Percentiles rank a stretch among this genome's conserved stretches.
Evolutionary conservation across 2,329 filamentous ascomycete species (phyloP).

Genomic region (Arthrobotrys musiformis): DNA sequence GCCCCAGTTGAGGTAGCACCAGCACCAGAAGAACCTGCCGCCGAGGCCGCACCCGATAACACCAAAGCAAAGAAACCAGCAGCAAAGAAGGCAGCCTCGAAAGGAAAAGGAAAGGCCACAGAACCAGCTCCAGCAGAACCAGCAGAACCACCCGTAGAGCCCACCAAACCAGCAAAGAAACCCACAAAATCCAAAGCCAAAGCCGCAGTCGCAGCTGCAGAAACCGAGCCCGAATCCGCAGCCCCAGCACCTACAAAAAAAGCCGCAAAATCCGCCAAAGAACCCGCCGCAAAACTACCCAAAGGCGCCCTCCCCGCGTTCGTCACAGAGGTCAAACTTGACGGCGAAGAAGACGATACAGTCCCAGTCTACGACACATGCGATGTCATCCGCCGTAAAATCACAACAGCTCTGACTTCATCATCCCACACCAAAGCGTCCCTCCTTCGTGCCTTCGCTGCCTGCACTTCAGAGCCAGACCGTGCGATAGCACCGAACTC

Average conservation of each 20-base stretch:
- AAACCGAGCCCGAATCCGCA: background rate
- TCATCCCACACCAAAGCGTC: slow-evolving; percentile 67
- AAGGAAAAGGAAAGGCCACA: background rate
- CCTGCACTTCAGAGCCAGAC: slow-evolving; percentile 61
- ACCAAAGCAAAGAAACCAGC: background rate
- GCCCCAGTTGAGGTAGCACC: background rate
- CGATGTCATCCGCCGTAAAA: slow-evolving; percentile 70
- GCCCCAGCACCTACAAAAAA: background rate
- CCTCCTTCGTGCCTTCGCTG: slow-evolving; percentile 67
- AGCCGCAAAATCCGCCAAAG: background rate
- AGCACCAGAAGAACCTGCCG: background rate
- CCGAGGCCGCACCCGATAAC: background rate
- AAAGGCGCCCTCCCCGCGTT: background rate
- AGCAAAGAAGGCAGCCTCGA: background rate
- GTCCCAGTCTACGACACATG: slow-evolving; percentile 70
- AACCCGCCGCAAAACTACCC: background rate
- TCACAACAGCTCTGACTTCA: slow-evolving; percentile 66
- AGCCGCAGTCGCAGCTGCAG: background rate
- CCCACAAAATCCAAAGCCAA: background rate
- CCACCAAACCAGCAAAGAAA: background rate
- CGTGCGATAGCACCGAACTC: slow-evolving; percentile 63
- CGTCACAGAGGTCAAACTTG: slow-evolving; percentile 64
- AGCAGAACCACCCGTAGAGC: background rate
- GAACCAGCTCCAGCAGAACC: background rate
- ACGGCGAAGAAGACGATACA: slow-evolving; percentile 65